Conservation (phyloP, 306 rosid species). For the Cotoneaster glaucophyllus region DNA sequence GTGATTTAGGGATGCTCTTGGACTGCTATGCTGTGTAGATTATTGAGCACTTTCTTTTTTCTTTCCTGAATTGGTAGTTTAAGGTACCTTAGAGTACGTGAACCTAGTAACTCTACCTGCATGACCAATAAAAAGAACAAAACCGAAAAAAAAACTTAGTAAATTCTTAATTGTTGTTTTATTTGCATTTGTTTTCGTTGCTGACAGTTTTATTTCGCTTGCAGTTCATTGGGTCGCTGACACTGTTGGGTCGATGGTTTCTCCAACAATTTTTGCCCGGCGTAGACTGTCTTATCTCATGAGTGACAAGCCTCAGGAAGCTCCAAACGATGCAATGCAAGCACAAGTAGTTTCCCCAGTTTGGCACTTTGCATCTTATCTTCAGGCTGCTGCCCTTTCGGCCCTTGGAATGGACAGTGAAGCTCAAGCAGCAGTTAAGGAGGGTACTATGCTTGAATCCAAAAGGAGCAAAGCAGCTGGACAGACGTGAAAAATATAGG, state of each 20-base stretch:
- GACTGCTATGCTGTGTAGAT: background rate
- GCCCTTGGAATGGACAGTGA: slow-evolving; percentile 54
- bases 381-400: slow-evolving; percentile 56
- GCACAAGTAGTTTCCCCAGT: slow-evolving; percentile 28
- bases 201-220: slow-evolving; percentile 9
- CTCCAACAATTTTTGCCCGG: slow-evolving; percentile 62
- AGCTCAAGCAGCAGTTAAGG: slow-evolving; percentile 51
- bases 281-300: slow-evolving; percentile 66
- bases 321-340: no score
- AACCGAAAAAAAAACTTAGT: no score
- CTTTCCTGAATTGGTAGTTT: no score
- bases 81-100: no score
- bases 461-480: slow-evolving; percentile 34
- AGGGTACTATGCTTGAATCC: slow-evolving; percentile 53
- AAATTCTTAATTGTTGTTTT: no score
- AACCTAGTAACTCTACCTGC: no score
- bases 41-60: no score
- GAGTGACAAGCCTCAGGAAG: background rate
- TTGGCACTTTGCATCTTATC: slow-evolving; percentile 79
- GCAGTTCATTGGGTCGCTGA: slow-evolving; percentile 71
- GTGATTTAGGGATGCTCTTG: background rate
- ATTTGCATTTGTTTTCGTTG: background rate
- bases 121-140: no score
- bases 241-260: slow-evolving; percentile 65
- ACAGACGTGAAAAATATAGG: slow-evolving; percentile 35